Base-by-base conservation (phyloP, 495 filamentous ascomycete genomes). In the Mycothermus thermophilus region DNA sequence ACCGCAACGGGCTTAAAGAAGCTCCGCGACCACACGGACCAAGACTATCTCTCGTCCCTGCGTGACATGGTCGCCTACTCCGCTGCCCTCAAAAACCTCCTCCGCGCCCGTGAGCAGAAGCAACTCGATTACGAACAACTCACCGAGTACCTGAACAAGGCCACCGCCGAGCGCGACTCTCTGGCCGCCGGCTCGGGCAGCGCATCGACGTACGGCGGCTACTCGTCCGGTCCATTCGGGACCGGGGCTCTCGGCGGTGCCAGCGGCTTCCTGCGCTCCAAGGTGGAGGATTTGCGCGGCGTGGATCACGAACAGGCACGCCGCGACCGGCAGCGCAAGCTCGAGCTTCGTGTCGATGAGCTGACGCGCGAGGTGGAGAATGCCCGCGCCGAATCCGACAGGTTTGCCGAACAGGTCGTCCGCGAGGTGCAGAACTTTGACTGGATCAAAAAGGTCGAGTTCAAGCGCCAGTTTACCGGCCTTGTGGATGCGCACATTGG, bases 51-150 rank as follows among this genome's bases (percentile, higher is more conserved):
- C 14, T 80, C 83, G 41, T 83, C 77, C 8, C 66, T 97, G 21
- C 72, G 83, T 12, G 92, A 96, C 54, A 93, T 96, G 86, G 79
- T 84, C 40, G 77, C 84, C 18, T 97, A 96, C 58, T 84, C 82
- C 51, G 55, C 73, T 13, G 77, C 84, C 2, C 58, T 96, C 12
- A 92, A 93, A 57, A 62, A 75, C 20, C 76, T 96, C 3, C 73
- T 97, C 49, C 93, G 93, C 62, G 80, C 81, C 5, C 78, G 90
- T 14, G 92, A 97, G 60, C 86, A 92, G 60, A 97, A 96, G 54
- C 90, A 97, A 52, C 78, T 96, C 27, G 90, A 97, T 59, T 93
- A 88, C 52, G 90, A 97, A 60, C 90, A 81, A 26, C 66, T 96
- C 19, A 93, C 85, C 14, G 88, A 94, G 48, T 96, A 96, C 57